Base-by-base conservation (phyloP, 495 filamentous ascomycete genomes). In the Neurospora tetraspora region DNA sequence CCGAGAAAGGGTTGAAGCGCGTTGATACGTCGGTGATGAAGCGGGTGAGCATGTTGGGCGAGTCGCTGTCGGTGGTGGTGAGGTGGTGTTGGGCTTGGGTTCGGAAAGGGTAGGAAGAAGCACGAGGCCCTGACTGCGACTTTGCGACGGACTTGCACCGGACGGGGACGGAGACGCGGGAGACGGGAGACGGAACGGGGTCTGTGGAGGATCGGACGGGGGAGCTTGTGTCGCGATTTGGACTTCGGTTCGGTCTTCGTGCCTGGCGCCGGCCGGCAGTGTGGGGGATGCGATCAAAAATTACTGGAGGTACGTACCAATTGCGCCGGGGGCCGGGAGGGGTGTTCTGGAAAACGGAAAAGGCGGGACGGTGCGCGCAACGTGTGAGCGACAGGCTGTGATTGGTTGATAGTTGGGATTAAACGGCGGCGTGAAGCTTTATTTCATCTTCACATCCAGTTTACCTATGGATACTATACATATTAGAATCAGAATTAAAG, bases 1-100 rank as follows among this genome's bases (percentile, higher is more conserved):
- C 85, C 6, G 87, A 88, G 88, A 98, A 99, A 27, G 96, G 96
- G 83, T 97, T 97, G 91, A 97, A 98, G 78, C 86, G 88, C 75
- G 93, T 90, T 72, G 88, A 87, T 73, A 98, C 90, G 77, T 91
- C 86, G 78, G 93, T 92, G 83, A 99, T 91, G 85, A 91, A 93
- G 77, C 88, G 86, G 69, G 93, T 96, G 61, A 97, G 90, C 96
- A 99, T 99, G 73, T 80, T 88, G 80, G 71, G 42, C 71, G 72
- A 68, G 72, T 53, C 8, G 18, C 37, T 18, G 5, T 31, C n/a
- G 43, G n/a, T 47, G 43, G 14, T 68, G 47, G 36, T 31, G 65
- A 5, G 34, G 47, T 61, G 18, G n/a, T 68, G 47, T 39, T 31
- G 65, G 10, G 38, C 23, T 61, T 27, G 45, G 53, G 61, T 65